phyloP scores from a whole-genome alignment of 139 green algal species.

The Ettlia oleoabundans region DNA sequence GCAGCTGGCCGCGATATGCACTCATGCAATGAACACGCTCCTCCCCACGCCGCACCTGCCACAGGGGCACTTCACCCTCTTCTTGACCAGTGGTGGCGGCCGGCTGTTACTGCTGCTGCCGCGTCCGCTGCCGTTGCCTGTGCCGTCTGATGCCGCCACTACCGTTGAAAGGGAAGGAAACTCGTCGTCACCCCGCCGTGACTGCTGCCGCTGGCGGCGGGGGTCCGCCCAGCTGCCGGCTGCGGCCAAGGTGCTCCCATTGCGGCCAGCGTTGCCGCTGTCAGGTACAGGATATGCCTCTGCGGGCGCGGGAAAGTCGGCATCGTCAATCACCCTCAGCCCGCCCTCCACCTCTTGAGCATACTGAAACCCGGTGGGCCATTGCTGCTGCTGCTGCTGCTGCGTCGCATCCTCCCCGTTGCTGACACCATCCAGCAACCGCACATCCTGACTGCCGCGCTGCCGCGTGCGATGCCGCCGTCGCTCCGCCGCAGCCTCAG shows the following conservation, averaged over 20 bases:
- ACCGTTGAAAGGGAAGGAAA: slow-evolving; percentile 42
- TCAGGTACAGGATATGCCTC: neutral
- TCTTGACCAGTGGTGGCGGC: slow-evolving; percentile 44
- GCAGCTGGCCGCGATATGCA: too few relatives aligned
- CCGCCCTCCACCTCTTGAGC: slow-evolving; percentile 49
- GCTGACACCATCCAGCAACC: neutral
- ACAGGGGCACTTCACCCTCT: slow-evolving; percentile 61
- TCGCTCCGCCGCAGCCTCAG: neutral
- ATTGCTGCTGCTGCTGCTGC: neutral
- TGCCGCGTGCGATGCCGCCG: neutral
- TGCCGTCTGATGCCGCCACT: neutral
- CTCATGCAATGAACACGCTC: too few relatives aligned
- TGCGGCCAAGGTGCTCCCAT: neutral
- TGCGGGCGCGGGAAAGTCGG: slow-evolving; percentile 25
- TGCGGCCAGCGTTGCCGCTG: neutral
- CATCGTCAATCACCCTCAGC: slow-evolving; percentile 72
- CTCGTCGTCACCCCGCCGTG: too few relatives aligned
- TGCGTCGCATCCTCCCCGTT: neutral
- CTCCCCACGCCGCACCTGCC: too few relatives aligned
- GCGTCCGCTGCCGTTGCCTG: neutral
- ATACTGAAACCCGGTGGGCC: slow-evolving; percentile 17
- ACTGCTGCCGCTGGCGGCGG: neutral
- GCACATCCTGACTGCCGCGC: slow-evolving; percentile 6
- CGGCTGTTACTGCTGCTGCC: neutral
- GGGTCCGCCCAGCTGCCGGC: neutral